phyloP scores from a whole-genome alignment of 2,329 filamentous ascomycete genomes.

The Penicillium sp. region DNA sequence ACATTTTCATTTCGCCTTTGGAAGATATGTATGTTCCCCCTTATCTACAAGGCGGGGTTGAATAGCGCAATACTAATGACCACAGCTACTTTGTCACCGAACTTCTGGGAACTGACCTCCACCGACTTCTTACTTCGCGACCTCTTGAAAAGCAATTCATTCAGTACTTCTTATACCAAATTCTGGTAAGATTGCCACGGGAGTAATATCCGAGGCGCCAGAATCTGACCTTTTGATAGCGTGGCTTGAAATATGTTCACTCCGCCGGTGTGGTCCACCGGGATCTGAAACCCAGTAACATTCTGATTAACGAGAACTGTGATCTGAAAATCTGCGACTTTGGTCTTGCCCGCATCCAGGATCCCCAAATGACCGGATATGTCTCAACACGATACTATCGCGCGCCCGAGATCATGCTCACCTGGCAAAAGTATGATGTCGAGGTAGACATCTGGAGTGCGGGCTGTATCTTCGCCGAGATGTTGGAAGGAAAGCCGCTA shows the following conservation, averaged over 20 bases:
- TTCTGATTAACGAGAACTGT: conserved; percentile 99
- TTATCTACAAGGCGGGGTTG: not conserved
- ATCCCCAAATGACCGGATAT: conserved; percentile 99
- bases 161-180: conserved; percentile 99
- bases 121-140: conserved; percentile 89
- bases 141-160: conserved; percentile 99
- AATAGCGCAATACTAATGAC: conserved; percentile 11
- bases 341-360: conserved; percentile 92
- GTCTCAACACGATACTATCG: conserved; percentile 98
- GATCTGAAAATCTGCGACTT: conserved; percentile 99
- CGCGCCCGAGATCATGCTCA: conserved; percentile 99
- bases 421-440: conserved; percentile 99
- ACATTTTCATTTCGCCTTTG: conserved; percentile 98
- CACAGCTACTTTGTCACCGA: conserved; percentile 95
- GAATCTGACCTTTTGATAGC: conserved; percentile 52
- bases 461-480: conserved; percentile 98
- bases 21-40: conserved; percentile 80
- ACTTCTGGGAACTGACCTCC: conserved; percentile 91
- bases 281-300: conserved; percentile 97
- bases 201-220: not conserved
- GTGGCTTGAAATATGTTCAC: conserved; percentile 97
- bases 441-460: conserved; percentile 99
- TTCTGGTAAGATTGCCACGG: conserved; percentile 65
- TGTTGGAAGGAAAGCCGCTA: conserved; percentile 96
- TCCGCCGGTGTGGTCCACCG: conserved; percentile 97